Evolutionary conservation across 805 yeast genomes (phyloP), one percentile per base, ranked within the genome.

Genomic region (Suhomyces pyralidae): DNA sequence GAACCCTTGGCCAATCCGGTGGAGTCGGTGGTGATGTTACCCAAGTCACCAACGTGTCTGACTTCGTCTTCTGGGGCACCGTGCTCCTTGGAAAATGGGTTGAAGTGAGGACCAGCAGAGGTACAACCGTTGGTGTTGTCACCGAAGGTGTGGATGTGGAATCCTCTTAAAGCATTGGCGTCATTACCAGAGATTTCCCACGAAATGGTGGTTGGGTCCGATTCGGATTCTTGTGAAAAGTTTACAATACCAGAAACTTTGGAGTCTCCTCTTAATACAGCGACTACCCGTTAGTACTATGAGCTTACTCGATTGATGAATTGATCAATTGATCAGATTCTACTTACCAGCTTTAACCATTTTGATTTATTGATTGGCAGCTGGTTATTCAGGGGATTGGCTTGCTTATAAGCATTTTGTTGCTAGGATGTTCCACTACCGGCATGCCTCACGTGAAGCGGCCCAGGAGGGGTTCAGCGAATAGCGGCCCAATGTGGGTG

Each of bases 51-150:
- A 66, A 86, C 94, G 78, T 90, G 97, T 78, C 93, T 83, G 56
- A 64, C 73, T 59, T 80, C 84, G 63, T 87, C 96, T 64, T 82
- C 83, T 74, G 97, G 97, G 52, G 92, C 91, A 79, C 97, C 97
- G 72, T 91, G 97, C 61, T 82, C 82, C 80, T 88, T 87, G 57
- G 82, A 80, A 70, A 86, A 87, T 61, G 97, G 97, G 82, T 92
- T 76, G 83, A 90, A 91, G 79, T 92, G 97, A 55, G 97, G 97
- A 68, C 97, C 97, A 51, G 97, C 97, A 61, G 97, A 89, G 55
- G 97, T 93, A 80, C 99, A 94, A 61, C 99, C 99, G 73, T 94
- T 94, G 77, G 99, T 90, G 85, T 90, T 90, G 81, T 94, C 99
- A 79, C 99, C 99, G 67, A 94, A 94, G 70, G 90, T 87, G 77